Conservation (phyloP, 768 basidiomycete species). For the Mycena belliarum region DNA sequence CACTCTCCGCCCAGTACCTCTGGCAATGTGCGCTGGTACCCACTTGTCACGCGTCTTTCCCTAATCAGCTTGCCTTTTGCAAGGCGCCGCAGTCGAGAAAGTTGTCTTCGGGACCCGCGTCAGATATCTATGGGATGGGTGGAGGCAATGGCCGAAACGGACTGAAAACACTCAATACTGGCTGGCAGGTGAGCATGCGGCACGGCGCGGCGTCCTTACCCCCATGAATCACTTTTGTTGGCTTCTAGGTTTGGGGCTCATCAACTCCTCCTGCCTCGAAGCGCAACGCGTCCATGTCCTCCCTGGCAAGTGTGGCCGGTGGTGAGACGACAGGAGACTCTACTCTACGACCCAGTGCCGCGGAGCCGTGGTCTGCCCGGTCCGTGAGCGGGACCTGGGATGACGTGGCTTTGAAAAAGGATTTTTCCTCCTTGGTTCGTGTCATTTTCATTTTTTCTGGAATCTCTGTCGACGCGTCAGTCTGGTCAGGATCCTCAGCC, state of each 20-base stretch:
- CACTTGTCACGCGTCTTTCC: slow-evolving; percentile 8
- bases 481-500: slow-evolving; percentile 44
- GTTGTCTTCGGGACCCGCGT: slow-evolving; percentile 38
- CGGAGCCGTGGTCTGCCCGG: slow-evolving; percentile 54
- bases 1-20: slow-evolving; percentile 67
- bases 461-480: slow-evolving; percentile 10
- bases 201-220: slow-evolving; percentile 7
- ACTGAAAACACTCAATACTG: slow-evolving; percentile 56
- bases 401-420: slow-evolving; percentile 51
- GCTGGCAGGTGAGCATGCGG: slow-evolving; percentile 62
- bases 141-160: slow-evolving; percentile 51
- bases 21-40: slow-evolving; percentile 48
- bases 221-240: slow-evolving; percentile 18
- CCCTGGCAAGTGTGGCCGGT: slow-evolving; percentile 40
- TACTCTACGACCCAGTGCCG: slow-evolving; percentile 46
- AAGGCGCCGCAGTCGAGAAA: slow-evolving; percentile 49
- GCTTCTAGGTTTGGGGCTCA: slow-evolving; percentile 60
- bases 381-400: slow-evolving; percentile 62
- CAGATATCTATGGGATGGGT: slow-evolving; percentile 55
- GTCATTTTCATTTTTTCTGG: not conserved
- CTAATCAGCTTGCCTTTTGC: slow-evolving; percentile 13
- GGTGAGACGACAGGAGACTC: slow-evolving; percentile 51
- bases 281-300: slow-evolving; percentile 65
- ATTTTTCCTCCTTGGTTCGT: slow-evolving; percentile 50
- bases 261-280: slow-evolving; percentile 44